Base-by-base conservation (phyloP, 176 grass and related monocot genomes). In the Juncus effusus region DNA sequence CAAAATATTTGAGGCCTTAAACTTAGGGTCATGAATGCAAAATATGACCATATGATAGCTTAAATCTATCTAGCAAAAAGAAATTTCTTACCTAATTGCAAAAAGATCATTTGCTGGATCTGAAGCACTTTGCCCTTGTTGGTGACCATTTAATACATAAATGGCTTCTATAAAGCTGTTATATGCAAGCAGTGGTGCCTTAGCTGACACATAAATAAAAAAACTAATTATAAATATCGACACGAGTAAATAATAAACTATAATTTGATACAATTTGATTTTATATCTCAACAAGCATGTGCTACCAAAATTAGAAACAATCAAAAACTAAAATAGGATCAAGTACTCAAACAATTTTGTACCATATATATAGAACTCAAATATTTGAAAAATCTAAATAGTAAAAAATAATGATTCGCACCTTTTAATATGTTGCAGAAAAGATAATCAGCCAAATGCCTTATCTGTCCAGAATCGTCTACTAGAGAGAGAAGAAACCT, bases 81-180 rank as follows among this genome's bases (percentile, higher is more conserved):
- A 28, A 28, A 28, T 28, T 28, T 28, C 19, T 83, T 83, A 89
- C 93, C 75, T 44, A 79, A 96, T 81, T 54, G 84, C 56, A 49
- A 91, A 96, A 74, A 86, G 82, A 62, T 65, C 55, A 69, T 78
- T 61, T 13, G 70, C 83, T 76, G 37, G 56, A 36, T 79, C 78
- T 60, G 64, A 79, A 74, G 70, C 66, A 54, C 66, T 76, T 56
- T 90, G 82, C 63, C 79, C 78, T 13, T 80, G 72, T 2, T 50
- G 80, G 70, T 91, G 70, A 38, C 56, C 79, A 61, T 96, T 96
- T 81, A 96, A 83, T 47, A 88, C 80, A 54, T 81, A 88, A 51
- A 96, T 91, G 59, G 93, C 93, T 84, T 91, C 93, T 81, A 96
- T 91, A 64, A 96, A 96, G 74, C 93, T 96, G 78, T 96, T 96